Conservation (phyloP, 163 green algal species). For the Chlamydomonas reinhardtii region DNA sequence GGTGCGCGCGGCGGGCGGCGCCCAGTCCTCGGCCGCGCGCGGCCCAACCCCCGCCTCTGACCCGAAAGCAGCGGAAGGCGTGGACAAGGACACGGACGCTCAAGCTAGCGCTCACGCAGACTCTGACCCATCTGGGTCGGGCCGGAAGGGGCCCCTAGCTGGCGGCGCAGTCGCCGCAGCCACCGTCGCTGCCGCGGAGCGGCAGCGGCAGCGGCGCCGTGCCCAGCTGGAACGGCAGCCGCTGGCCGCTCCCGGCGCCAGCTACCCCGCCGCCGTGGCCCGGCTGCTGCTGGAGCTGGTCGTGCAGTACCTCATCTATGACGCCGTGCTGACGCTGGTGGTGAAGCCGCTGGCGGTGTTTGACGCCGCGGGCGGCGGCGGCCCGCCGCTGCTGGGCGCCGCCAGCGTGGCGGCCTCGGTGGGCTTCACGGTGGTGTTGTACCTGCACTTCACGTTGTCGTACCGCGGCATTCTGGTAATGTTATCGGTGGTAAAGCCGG, state of each 20-base stretch:
- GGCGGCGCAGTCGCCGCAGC: too few relatives aligned
- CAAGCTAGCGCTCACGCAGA: too few relatives aligned
- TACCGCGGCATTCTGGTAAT: conserved; percentile 1
- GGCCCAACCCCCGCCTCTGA: too few relatives aligned
- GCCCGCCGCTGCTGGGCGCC: not conserved
- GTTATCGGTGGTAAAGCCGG: not conserved
- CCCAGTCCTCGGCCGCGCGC: not conserved
- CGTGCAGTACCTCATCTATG: conserved; percentile 14
- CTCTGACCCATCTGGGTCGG: too few relatives aligned
- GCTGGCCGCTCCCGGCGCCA: not conserved
- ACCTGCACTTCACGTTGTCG: conserved; percentile 33
- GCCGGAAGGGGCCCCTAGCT: too few relatives aligned
- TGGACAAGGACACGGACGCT: too few relatives aligned
- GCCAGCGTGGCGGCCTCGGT: not conserved
- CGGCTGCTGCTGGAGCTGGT: not conserved
- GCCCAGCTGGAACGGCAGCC: not conserved
- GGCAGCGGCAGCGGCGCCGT: not conserved
- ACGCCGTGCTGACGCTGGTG: not conserved
- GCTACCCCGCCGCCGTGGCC: not conserved
- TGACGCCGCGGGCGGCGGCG: not conserved
- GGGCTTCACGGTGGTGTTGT: conserved; percentile 9
- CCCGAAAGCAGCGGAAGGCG: too few relatives aligned
- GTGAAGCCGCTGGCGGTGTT: not conserved
- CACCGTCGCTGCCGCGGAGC: too few relatives aligned
- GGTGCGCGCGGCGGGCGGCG: not conserved